These are phyloP conservation scores for Colletotrichum camelliae DNA, from an alignment of 2,329 filamentous ascomycete genomes.

Conservation along the genomic window DNA sequence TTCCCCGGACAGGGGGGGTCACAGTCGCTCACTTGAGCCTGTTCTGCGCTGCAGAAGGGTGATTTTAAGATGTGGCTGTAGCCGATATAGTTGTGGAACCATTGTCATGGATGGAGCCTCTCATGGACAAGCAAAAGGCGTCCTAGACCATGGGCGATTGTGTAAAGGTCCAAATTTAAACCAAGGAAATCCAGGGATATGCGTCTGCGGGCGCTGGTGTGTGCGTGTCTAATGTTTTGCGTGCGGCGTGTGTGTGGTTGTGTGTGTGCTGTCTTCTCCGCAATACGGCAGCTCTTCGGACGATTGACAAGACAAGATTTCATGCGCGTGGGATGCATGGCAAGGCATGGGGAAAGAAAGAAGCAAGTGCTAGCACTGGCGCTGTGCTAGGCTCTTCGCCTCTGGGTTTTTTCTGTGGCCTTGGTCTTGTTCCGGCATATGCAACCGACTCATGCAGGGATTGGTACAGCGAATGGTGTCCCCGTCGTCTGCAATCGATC, in stretches of 20 bases:
- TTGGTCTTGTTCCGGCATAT: slow-evolving; percentile 9
- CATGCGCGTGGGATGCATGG: background rate
- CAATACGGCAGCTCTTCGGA: slow-evolving; percentile 15
- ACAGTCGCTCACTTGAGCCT: background rate
- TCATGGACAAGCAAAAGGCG: background rate
- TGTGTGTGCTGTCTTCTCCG: background rate
- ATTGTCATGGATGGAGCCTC: slow-evolving; percentile 3
- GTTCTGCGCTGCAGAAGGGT: background rate
- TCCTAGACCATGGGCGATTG: background rate
- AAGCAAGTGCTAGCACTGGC: background rate
- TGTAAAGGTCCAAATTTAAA: background rate
- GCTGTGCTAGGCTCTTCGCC: background rate
- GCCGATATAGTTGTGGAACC: slow-evolving; percentile 16
- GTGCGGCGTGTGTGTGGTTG: background rate
- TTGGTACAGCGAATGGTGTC: slow-evolving; percentile 5
- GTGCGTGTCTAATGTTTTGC: background rate
- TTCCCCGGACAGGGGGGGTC: slow-evolving; percentile 14
- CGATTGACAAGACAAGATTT: slow-evolving; percentile 14
- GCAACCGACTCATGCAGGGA: slow-evolving; percentile 14
- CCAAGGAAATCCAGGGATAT: background rate
- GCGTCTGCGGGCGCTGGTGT: background rate
- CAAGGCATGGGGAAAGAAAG: background rate
- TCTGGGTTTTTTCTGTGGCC: background rate
- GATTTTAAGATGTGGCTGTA: slow-evolving; percentile 15
- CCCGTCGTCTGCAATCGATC: slow-evolving; percentile 12